Evolutionary conservation across 805 yeast species (phyloP).

Genomic region (Kodamaea jinghongensis): DNA sequence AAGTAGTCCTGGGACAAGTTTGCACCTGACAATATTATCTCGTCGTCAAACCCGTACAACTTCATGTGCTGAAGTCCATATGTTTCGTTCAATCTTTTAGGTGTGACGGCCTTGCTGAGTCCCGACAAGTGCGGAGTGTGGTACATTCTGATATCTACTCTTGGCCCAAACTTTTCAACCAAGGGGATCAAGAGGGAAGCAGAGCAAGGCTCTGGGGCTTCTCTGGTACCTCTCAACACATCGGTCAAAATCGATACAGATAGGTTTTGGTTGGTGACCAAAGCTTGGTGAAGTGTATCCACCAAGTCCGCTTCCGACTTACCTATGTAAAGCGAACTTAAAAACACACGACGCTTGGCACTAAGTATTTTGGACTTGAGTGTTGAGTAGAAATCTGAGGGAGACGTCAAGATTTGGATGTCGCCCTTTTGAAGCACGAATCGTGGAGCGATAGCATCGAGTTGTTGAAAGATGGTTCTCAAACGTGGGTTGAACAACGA

Average conservation of each 20-base stretch:
- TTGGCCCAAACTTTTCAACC: constrained; percentile 58
- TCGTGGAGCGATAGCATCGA: constrained; percentile 65
- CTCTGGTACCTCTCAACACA: constrained; percentile 90
- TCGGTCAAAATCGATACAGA: constrained; percentile 76
- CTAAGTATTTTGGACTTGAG: constrained; percentile 58
- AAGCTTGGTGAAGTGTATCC: constrained; percentile 56
- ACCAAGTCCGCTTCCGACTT: constrained; percentile 75
- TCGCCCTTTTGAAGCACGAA: constrained; percentile 57
- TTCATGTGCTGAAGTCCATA: constrained; percentile 97
- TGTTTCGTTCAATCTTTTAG: constrained; percentile 86
- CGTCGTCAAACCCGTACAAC: constrained; percentile 90
- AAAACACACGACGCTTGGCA: constrained; percentile 68
- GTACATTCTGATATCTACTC: constrained; percentile 81
- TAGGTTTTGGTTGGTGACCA: constrained; percentile 56
- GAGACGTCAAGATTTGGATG: constrained; percentile 61
- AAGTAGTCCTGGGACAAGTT: constrained; percentile 89
- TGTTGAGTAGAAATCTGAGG: constrained; percentile 66
- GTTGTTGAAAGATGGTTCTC: constrained; percentile 44
- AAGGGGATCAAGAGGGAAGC: constrained; percentile 72
- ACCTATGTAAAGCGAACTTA: constrained; percentile 86
- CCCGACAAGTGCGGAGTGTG: constrained; percentile 86
- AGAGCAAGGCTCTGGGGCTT: constrained; percentile 74
- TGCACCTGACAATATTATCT: constrained; percentile 86
- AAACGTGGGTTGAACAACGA: constrained; percentile 44
- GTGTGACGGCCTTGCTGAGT: constrained; percentile 59